These are phyloP conservation scores for Pachysandra terminalis DNA, from an alignment of 164 flowering plant species.

Conservation along the genomic window DNA sequence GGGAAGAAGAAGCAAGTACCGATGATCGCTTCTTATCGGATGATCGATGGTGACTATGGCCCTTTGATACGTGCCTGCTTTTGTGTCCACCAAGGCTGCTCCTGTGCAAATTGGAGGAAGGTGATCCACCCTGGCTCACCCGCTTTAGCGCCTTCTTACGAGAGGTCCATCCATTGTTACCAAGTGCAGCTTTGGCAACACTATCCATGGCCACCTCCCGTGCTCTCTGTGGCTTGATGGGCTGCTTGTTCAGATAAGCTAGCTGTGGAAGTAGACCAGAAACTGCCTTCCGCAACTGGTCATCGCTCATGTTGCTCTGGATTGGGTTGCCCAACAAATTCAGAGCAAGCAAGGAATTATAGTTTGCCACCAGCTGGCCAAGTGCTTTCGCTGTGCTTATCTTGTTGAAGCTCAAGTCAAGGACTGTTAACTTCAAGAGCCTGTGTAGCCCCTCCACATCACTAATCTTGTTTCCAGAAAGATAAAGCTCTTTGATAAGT, in stretches of 20 bases:
- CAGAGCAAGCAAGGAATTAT: constrained; percentile 67
- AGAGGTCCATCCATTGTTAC: constrained; percentile 35
- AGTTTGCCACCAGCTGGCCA: constrained; percentile 89
- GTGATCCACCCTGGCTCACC: constrained; percentile 30
- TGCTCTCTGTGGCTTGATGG: constrained; percentile 68
- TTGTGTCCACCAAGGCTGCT: constrained; percentile 30
- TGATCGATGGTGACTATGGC: constrained; percentile 21
- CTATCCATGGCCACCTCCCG: constrained; percentile 56
- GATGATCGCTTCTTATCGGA: constrained; percentile 17
- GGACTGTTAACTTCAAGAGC: constrained; percentile 70
- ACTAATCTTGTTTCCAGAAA: constrained; percentile 94
- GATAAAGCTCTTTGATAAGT: constrained; percentile 79
- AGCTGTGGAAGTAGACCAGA: constrained; percentile 77
- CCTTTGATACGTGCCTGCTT: constrained; percentile 38
- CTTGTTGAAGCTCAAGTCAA: constrained; percentile 95
- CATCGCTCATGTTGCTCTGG: constrained; percentile 71
- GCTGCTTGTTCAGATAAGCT: constrained; percentile 79
- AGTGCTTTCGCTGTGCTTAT: constrained; percentile 79
- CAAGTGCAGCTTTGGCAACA: constrained; percentile 77
- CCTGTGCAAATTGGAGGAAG: constrained; percentile 28
- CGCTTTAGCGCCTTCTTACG: constrained; percentile 42
- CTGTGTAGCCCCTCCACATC: constrained; percentile 88
- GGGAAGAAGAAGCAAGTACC: constrained; percentile 26
- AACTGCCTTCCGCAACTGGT: constrained; percentile 71
- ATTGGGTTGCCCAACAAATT: constrained; percentile 84